These are phyloP conservation scores for Meyerozyma sp. DNA, from an alignment of 1,139 yeast species.

Conservation along the genomic window DNA sequence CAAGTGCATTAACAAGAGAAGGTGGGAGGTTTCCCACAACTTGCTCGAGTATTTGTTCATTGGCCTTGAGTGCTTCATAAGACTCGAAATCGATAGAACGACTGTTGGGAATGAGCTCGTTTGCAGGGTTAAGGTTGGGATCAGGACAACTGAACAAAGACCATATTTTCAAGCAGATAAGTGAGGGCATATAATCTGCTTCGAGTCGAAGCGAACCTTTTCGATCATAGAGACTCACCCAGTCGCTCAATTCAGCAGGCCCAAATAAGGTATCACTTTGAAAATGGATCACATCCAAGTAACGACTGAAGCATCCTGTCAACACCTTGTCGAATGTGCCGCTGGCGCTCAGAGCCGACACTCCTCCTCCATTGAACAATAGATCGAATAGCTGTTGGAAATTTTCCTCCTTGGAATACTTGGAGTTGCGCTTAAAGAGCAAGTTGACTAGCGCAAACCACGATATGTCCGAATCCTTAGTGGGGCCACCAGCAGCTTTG, in stretches of 20 bases:
- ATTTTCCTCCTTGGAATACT: slow-evolving; percentile 41
- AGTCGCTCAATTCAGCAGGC: slow-evolving; percentile 65
- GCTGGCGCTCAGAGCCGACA: slow-evolving; percentile 39
- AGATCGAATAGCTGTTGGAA: slow-evolving; percentile 34
- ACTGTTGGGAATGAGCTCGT: slow-evolving; percentile 29
- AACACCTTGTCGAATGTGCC: slow-evolving; percentile 58
- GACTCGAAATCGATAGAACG: slow-evolving; percentile 42
- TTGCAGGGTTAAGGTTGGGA: slow-evolving; percentile 22
- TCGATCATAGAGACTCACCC: slow-evolving; percentile 68
- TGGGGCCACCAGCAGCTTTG: slow-evolving; percentile 13
- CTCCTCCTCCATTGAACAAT: slow-evolving; percentile 32
- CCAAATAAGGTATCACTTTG: slow-evolving; percentile 63
- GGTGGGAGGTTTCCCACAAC: slow-evolving; percentile 26
- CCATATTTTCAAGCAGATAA: slow-evolving; percentile 61
- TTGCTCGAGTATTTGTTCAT: slow-evolving; percentile 21
- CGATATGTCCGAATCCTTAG: slow-evolving; percentile 50
- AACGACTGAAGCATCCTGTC: slow-evolving; percentile 68
- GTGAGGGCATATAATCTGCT: slow-evolving; percentile 48
- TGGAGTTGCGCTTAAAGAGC: slow-evolving; percentile 49
- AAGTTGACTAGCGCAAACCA: slow-evolving; percentile 59
- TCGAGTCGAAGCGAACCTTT: slow-evolving; percentile 23
- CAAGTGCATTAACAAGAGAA: slow-evolving; percentile 20
- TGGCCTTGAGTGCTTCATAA: slow-evolving; percentile 25
- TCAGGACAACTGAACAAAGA: slow-evolving; percentile 60
- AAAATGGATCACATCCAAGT: slow-evolving; percentile 44